Evolutionary conservation across 169 alveolate genomes (phyloP).

Genomic region (Nephromyces sp.): DNA sequence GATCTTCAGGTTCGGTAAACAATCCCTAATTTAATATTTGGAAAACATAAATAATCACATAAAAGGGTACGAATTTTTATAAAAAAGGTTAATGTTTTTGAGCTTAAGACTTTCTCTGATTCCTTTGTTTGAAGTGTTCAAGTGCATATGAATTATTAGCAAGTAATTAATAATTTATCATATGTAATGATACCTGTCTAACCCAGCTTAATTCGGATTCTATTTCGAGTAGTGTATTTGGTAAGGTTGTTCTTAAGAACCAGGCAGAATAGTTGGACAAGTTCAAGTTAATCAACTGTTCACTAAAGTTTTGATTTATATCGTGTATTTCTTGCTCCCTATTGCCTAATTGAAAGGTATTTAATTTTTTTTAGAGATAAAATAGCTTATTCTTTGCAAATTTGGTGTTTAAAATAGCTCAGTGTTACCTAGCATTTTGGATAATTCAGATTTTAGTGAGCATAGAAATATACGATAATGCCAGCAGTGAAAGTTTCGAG

Average conservation of each 20-base stretch:
- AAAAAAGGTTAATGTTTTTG: too few species aligned
- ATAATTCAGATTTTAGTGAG: background rate
- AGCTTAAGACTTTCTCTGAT: too few species aligned
- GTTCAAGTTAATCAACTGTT: slow-evolving; percentile 16
- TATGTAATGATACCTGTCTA: too few species aligned
- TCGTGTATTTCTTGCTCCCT: background rate
- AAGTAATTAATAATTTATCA: too few species aligned
- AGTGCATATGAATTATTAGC: too few species aligned
- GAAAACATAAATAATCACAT: too few species aligned
- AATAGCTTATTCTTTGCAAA: too few species aligned
- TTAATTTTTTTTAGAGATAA: too few species aligned
- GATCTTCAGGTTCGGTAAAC: slow-evolving; percentile 44
- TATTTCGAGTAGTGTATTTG: background rate
- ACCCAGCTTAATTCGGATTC: background rate
- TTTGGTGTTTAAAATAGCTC: background rate
- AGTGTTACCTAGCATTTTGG: background rate
- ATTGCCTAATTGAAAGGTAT: too few species aligned
- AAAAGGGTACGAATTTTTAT: too few species aligned
- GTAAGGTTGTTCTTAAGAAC: slow-evolving; percentile 25
- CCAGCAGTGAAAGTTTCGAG: background rate
- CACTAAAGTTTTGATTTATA: background rate
- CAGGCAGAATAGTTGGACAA: slow-evolving; percentile 43
- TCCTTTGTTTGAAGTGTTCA: too few species aligned
- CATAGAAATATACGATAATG: background rate
- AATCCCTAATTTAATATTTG: background rate